phyloP scores from a whole-genome alignment of 140 eudicot species.

The Bidens hawaiensis region DNA sequence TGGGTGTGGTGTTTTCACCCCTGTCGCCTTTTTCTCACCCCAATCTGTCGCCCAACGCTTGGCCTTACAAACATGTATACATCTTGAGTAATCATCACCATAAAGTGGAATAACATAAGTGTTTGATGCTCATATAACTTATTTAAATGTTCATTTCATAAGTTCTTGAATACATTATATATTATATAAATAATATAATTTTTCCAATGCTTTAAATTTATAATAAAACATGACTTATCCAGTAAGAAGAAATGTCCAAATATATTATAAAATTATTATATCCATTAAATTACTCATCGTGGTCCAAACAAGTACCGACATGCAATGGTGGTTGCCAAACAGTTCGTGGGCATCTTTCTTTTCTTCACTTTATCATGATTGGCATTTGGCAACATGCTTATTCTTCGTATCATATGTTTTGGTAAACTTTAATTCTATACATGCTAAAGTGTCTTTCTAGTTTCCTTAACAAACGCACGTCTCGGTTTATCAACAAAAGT shows the following conservation, averaged over 20 bases:
- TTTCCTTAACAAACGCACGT: too few species aligned
- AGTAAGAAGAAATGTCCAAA: neutral
- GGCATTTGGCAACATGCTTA: neutral
- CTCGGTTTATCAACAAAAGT: too few species aligned
- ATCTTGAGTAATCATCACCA: too few species aligned
- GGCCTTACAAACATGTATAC: too few species aligned
- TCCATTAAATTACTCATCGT: neutral
- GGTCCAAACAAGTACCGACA: neutral
- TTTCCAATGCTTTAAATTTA: neutral
- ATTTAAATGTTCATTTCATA: too few species aligned
- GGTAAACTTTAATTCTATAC: neutral
- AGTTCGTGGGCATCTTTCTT: conserved; percentile 6
- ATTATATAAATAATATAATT: too few species aligned
- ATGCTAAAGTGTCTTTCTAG: neutral
- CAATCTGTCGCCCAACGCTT: too few species aligned
- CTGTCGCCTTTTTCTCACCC: too few species aligned
- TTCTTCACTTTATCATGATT: neutral
- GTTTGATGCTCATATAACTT: too few species aligned
- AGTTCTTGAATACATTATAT: too few species aligned
- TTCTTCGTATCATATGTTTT: neutral
- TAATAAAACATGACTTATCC: neutral
- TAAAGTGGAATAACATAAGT: too few species aligned
- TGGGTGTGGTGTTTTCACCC: too few species aligned
- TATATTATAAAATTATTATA: neutral
- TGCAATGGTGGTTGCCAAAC: neutral